Evolutionary conservation across 768 basidiomycete genomes (phyloP), one percentile per base, ranked within the genome.

Genomic region (Macrolepiota fuliginosa): DNA sequence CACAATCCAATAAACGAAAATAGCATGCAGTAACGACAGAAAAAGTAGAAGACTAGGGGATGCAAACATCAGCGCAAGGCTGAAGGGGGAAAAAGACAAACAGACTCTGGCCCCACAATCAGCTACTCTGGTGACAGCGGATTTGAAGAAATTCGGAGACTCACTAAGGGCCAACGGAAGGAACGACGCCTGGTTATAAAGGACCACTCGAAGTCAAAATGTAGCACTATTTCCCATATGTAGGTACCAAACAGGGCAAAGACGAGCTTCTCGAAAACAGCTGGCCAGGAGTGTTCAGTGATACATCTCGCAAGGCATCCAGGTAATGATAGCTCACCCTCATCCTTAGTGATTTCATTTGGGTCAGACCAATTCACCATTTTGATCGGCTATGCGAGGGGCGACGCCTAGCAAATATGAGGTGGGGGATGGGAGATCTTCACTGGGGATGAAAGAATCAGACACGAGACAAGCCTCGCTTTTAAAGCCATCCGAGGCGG

Each of bases 1-100:
- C 68, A 87, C 88, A 90, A 64, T 60, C 88, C 87, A 64, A 86
- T 70, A 66, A 89, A 78, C 3, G 88, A 81, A 60, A 83, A 76
- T n/a, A 90, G 67, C 78, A 90, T 84, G 71, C 85, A 87, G 70
- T 90, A 90, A 62, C 89, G 84, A 69, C 84, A 87, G 25, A 88
- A 73, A 69, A 91, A 89, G 69, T 88, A 87, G 63, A 88, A 85
- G 25, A 83, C 88, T 77, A n/a, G 51, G 1, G 24, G 39, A 47
- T 32, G 29, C 29, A 3, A 27, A 13, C 27, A 63, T 65, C 49
- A 27, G 54, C 54, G 52, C 17, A 19, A 53, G 49, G 11, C 32
- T 19, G 66, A 64, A 62, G 58, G 74, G 70, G 64, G 69, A 73
- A 56, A 3, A 37, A 62, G 51, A 58, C 29, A 24, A 47, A 46